Base-by-base conservation (phyloP, 2,329 filamentous ascomycete species). In the Cercospora sp. region DNA sequence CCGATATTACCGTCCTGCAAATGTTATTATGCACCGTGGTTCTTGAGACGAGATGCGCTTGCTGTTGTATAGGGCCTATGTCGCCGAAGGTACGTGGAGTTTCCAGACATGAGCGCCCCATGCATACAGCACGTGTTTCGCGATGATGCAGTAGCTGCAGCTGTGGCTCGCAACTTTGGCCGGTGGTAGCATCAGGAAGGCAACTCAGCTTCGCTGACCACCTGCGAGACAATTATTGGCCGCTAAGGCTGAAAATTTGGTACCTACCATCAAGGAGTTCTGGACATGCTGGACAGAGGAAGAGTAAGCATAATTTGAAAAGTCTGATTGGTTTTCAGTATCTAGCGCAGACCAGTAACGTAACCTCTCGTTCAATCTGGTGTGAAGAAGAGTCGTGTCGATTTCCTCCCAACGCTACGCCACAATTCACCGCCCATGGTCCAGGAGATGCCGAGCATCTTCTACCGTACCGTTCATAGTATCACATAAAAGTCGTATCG, bases 401-500 rank as follows among this genome's bases (percentile, higher is more conserved):
- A 13, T 55, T 28, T 57, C 31, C 61, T 26, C 61, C 45, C 31
- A 36, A 61, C 31, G 36, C 59, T 23, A 28, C 33, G 59, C 31
- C 59, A 31, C 36, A n/a, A 13, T 26, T 36, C 48, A 28, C 26
- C 23, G 31, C 31, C 31, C 30, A 51, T n/a, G 16, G 28, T 57
- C n/a, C 51, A 51, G 48, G 61, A 64, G 61, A 64, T 42, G 61
- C 53, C 45, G 13, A 55, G 53, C 61, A 64, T 26, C 61, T 63
- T n/a, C 61, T 57, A 57, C 61, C 31, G 61, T 53, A 57, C 61
- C 20, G 48, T 63, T n/a, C 61, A 55, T 64, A 55, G 20, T 57
- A 42, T 64, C 48, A 64, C 61, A 64, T 64, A 57, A 57, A 63
- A 57, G 61, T 64, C 61, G 48, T 64, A 53, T 57, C 61, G 18